Evolutionary conservation across 345 rosid genomes (phyloP).

Genomic region (Geranium rotundifolium): DNA sequence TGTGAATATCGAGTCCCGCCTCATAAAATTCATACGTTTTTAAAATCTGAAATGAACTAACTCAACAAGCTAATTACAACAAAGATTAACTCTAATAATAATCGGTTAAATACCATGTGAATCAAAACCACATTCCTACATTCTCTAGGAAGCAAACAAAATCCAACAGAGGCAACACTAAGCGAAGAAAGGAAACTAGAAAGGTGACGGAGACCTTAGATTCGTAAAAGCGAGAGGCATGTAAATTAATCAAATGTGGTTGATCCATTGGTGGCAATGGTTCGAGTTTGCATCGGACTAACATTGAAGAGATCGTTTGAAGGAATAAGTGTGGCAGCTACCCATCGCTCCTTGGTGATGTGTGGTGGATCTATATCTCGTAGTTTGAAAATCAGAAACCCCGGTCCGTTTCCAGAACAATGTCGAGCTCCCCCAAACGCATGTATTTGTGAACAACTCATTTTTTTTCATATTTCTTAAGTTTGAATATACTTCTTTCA

Average conservation of each 20-base stretch:
- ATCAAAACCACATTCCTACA: background rate
- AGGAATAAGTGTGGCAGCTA: slow-evolving; percentile 89
- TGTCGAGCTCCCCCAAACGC: slow-evolving; percentile 74
- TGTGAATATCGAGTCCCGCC: too few species aligned
- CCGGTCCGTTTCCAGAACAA: slow-evolving; percentile 34
- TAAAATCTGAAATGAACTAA: too few species aligned
- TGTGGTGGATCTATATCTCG: slow-evolving; percentile 79
- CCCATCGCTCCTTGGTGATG: slow-evolving; percentile 63
- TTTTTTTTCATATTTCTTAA: too few species aligned
- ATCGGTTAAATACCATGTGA: background rate
- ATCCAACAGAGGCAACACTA: background rate
- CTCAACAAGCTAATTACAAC: background rate
- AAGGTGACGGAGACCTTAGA: slow-evolving; percentile 34
- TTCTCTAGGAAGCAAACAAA: background rate
- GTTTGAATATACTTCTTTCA: too few species aligned
- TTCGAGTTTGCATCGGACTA: slow-evolving; percentile 92
- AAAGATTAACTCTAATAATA: background rate
- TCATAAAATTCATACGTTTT: too few species aligned
- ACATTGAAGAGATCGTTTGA: slow-evolving; percentile 64
- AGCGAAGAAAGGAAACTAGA: background rate
- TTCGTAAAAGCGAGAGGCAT: slow-evolving; percentile 82
- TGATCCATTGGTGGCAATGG: slow-evolving; percentile 49
- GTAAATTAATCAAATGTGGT: slow-evolving; percentile 62
- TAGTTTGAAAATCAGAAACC: slow-evolving; percentile 71
- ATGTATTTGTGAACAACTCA: too few species aligned